Conservation (phyloP, 2,329 filamentous ascomycete genomes). For the Magnaporthiopsis rhizophila region DNA sequence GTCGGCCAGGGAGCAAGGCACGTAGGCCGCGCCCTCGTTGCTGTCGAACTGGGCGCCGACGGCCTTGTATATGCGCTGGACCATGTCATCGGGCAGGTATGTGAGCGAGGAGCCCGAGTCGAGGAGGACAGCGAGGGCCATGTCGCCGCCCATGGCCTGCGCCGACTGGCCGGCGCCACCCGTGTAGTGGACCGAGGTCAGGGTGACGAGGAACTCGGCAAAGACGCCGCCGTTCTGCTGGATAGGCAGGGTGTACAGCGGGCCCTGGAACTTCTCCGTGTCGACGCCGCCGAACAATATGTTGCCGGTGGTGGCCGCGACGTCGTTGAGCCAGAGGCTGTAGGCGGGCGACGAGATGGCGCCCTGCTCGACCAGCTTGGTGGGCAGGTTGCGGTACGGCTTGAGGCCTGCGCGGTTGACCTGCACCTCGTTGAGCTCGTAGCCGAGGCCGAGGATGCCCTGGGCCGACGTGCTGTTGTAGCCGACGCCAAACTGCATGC, state of each 20-base stretch:
- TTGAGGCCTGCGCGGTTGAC: conserved; percentile 45
- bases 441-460: conserved; percentile 82
- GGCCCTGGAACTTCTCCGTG: conserved; percentile 53
- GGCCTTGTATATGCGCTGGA: conserved; percentile 45
- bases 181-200: conserved; percentile 49
- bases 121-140: conserved; percentile 55
- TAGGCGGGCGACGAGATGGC: conserved; percentile 60
- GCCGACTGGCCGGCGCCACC: conserved; percentile 13
- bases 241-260: conserved; percentile 59
- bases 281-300: conserved; percentile 73
- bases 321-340: conserved; percentile 68
- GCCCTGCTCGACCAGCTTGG: conserved; percentile 52
- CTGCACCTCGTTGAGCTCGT: conserved; percentile 69
- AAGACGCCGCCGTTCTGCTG: conserved; percentile 43
- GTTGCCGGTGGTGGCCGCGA: conserved; percentile 55
- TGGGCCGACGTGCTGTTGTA: conserved; percentile 54
- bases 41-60: conserved; percentile 53
- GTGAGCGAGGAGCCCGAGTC: conserved; percentile 63
- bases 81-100: conserved; percentile 53
- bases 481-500: conserved; percentile 66
- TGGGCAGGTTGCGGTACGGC: conserved; percentile 62
- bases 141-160: conserved; percentile 35
- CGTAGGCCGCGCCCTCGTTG: conserved; percentile 46
- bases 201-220: conserved; percentile 59
- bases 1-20: conserved; percentile 46